These are phyloP conservation scores for Blepharisma undulans DNA, from an alignment of 169 alveolate species.

Conservation along the genomic window DNA sequence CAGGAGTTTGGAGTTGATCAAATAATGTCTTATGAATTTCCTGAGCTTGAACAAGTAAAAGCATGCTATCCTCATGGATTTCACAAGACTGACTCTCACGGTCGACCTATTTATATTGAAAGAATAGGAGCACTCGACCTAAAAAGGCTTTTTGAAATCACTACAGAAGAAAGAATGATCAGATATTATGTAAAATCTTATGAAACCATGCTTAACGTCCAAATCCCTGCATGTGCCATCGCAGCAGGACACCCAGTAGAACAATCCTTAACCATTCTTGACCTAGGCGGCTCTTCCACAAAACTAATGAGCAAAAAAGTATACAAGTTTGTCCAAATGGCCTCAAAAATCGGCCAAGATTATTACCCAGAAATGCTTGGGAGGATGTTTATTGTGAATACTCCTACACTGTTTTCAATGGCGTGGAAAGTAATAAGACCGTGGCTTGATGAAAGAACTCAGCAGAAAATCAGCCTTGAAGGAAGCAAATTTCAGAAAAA, in stretches of 20 bases:
- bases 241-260: slow-evolving; percentile 67
- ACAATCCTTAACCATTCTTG: slow-evolving; percentile 70
- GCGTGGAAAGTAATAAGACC: slow-evolving; percentile 90
- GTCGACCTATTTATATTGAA: slow-evolving; percentile 86
- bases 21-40: slow-evolving; percentile 56
- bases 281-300: slow-evolving; percentile 72
- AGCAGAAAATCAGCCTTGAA: slow-evolving; percentile 84
- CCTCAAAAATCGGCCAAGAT: slow-evolving; percentile 86
- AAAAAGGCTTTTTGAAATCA: slow-evolving; percentile 58
- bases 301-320: slow-evolving; percentile 67
- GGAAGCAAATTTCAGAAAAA: slow-evolving; percentile 77
- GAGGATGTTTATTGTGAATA: slow-evolving; percentile 86
- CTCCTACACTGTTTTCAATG: slow-evolving; percentile 90
- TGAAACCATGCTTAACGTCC: slow-evolving; percentile 65
- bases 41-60: slow-evolving; percentile 56
- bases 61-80: slow-evolving; percentile 77
- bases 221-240: slow-evolving; percentile 78
- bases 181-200: slow-evolving; percentile 70
- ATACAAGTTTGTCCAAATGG: slow-evolving; percentile 63
- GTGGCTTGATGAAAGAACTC: slow-evolving; percentile 88
- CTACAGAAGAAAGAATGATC: slow-evolving; percentile 73
- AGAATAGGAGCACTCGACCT: slow-evolving; percentile 64
- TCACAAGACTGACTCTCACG: slow-evolving; percentile 79
- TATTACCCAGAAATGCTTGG: slow-evolving; percentile 93
- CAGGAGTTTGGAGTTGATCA: slow-evolving; percentile 70